These are phyloP conservation scores for Aspergillus neoniger DNA, from an alignment of 2,329 filamentous ascomycete genomes.

Conservation along the genomic window DNA sequence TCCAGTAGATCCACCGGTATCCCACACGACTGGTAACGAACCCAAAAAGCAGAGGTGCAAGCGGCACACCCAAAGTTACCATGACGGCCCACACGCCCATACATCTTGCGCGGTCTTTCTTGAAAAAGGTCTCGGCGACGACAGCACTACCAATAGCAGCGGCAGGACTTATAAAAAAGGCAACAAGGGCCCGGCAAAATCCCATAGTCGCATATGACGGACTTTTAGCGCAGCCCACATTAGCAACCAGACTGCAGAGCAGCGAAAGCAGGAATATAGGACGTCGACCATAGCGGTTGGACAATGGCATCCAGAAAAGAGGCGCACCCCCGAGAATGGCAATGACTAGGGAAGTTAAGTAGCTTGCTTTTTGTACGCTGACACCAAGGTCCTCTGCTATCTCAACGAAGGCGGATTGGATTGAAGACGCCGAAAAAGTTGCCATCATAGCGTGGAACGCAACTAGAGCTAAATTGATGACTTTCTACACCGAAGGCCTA, in stretches of 20 bases:
- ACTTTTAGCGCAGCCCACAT: constrained; percentile 57
- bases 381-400: constrained; percentile 55
- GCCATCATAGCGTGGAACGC: constrained; percentile 61
- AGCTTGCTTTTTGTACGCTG: constrained; percentile 52
- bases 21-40: constrained; percentile 54
- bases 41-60: constrained; percentile 39
- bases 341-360: constrained; percentile 59
- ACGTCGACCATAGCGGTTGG: constrained; percentile 56
- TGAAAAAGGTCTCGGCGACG: constrained; percentile 60
- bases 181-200: constrained; percentile 52
- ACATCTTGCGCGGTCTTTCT: constrained; percentile 51
- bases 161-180: constrained; percentile 58
- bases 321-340: constrained; percentile 56
- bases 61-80: constrained; percentile 43
- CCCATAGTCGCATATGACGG: constrained; percentile 53
- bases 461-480: constrained; percentile 55
- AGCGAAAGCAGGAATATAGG: constrained; percentile 57
- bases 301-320: constrained; percentile 58
- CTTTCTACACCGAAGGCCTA: constrained; percentile 39
- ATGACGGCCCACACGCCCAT: constrained; percentile 48
- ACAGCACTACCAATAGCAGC: constrained; percentile 57
- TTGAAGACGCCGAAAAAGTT: constrained; percentile 57
- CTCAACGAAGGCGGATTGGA: constrained; percentile 56
- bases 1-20: constrained; percentile 63
- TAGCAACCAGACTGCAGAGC: constrained; percentile 51